Base-by-base conservation (phyloP, 768 basidiomycete genomes). In the Tylopilus intermedius region DNA sequence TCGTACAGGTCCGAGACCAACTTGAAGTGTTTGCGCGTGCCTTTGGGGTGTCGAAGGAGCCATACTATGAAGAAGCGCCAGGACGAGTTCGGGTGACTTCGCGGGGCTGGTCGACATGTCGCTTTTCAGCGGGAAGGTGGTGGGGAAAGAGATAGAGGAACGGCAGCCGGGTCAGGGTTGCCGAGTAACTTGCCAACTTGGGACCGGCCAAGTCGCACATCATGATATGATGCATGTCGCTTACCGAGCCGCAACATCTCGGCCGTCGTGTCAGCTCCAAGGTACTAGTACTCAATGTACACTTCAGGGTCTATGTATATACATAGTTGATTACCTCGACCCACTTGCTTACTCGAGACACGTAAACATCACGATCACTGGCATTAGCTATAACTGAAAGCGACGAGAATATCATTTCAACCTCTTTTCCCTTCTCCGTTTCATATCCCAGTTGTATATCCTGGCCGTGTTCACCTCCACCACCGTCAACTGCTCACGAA, bases 401-500 rank as follows among this genome's bases (percentile, higher is more conserved):
- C 5, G 5, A 26, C 11, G 7, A 10, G 18, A 22, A 22, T 38
- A 38, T 38, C 45, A 13, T 13, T 32, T 66, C 57, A 65, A 22
- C 22, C 35, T n/a, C 53, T 59, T 44, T 53, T 48, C 27, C 32
- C 90, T 72, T 67, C 92, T 75, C 58, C 85, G 72, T 66, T 90
- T 91, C 27, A 95, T 92, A 65, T 95, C 93, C 88, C 89, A 94
- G 65, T 98, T 99, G 67, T 95, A 97, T 48, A 95, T 86, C 35
- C 95, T 77, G 5, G 95, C 95, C 11, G 90, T 94, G 65, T 98
- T 98, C 37, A 84, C 83, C 65, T 99, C 94, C 90, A 97, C 96
- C 9, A 96, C 82, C 5, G 96, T 98, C 48, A 94, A 77, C 68
- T 99, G 96, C 65, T 98, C 96, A 47, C 92, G 76, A 54, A 98